Percentiles rank a stretch among this genome's conserved stretches.
Conservation (phyloP, 1,284 basidiomycete genomes). For the Cryptococcus floricola region DNA sequence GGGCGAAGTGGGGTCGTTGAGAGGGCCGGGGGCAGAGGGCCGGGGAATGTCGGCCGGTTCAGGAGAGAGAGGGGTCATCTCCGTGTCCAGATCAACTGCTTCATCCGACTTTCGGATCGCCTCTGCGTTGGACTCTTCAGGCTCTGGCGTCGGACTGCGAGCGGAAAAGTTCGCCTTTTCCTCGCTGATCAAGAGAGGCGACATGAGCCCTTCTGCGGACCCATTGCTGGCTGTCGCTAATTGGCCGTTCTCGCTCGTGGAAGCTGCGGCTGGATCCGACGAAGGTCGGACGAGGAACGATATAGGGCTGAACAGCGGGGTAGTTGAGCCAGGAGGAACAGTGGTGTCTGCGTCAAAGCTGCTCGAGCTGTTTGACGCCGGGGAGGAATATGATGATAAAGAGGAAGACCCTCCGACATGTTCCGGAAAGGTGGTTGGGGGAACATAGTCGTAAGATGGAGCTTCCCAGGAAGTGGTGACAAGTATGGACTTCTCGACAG, state of each 20-base stretch:
- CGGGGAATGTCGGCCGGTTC: neutral
- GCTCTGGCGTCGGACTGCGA: conserved; percentile 39
- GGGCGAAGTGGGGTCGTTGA: neutral
- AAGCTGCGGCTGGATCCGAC: conserved; percentile 1
- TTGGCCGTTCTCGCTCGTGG: neutral
- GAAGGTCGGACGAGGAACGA: conserved; percentile 38
- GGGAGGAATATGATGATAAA: conserved; percentile 15
- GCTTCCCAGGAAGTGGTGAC: conserved; percentile 64
- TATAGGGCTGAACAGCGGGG: conserved; percentile 50
- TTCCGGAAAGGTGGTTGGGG: conserved; percentile 4
- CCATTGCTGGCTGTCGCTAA: neutral
- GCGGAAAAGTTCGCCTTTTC: conserved; percentile 5
- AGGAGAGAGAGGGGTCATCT: conserved; percentile 6
- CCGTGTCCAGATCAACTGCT: conserved; percentile 9
- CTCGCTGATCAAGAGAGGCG: conserved; percentile 35
- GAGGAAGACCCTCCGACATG: neutral
- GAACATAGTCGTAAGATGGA: conserved; percentile 34
- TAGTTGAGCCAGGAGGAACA: conserved; percentile 38
- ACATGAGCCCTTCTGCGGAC: conserved; percentile 35
- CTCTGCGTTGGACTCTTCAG: conserved; percentile 22
- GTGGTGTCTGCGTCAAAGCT: conserved; percentile 28
- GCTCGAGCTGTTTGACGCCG: conserved; percentile 52
- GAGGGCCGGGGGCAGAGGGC: neutral
- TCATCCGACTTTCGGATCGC: neutral
- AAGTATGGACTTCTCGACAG: conserved; percentile 76